Conservation (phyloP, 768 basidiomycete genomes). For the Crepidotus variabilis region DNA sequence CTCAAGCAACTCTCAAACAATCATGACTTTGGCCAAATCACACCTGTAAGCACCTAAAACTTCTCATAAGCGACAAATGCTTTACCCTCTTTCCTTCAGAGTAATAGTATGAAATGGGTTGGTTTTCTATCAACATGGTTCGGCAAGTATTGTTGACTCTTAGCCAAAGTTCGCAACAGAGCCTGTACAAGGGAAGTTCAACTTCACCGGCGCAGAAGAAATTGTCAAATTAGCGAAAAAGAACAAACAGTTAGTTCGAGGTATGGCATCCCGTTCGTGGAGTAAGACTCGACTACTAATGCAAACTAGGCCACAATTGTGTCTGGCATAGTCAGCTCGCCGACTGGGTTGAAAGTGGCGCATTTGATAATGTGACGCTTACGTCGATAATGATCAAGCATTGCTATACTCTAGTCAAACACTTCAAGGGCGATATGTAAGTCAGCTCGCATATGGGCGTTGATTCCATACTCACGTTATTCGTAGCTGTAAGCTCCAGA, state of each 20-base stretch:
- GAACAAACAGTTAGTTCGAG: conserved; percentile 43
- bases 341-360: conserved; percentile 40
- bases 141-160: too few species aligned
- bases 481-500: conserved; percentile 10
- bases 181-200: conserved; percentile 42
- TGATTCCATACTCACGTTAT: too few species aligned
- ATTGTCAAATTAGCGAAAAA: conserved; percentile 38
- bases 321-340: conserved; percentile 53
- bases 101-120: conserved; percentile 55
- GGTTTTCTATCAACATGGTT: not conserved
- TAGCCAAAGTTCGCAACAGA: conserved; percentile 44
- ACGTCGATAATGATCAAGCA: conserved; percentile 43
- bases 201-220: conserved; percentile 39
- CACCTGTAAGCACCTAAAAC: conserved; percentile 25
- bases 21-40: conserved; percentile 38
- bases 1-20: conserved; percentile 32
- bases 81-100: conserved; percentile 9
- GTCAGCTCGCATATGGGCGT: not conserved
- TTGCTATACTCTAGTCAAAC: conserved; percentile 41
- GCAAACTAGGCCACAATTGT: conserved; percentile 34
- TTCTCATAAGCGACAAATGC: not conserved
- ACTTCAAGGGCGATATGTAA: conserved; percentile 47
- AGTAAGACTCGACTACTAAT: not conserved
- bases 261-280: conserved; percentile 11
- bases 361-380: conserved; percentile 35